Evolutionary conservation across 352 stramenopile species (phyloP), one percentile per base, ranked within the genome.

Genomic region (Globisporangium abappressorium): DNA sequence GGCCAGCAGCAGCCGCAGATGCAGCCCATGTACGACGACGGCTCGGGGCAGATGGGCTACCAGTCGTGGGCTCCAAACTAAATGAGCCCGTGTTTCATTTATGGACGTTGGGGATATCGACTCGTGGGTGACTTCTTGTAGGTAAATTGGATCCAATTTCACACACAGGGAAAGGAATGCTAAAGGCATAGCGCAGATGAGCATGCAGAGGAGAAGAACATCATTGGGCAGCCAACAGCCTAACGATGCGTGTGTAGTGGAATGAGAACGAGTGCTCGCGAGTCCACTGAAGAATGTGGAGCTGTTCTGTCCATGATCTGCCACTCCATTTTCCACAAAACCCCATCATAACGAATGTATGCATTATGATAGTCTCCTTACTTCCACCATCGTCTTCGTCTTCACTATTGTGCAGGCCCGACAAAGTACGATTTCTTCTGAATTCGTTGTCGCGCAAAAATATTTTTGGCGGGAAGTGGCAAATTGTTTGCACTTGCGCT

Each of bases 11-110:
- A 73, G 58, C 55, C 62, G 11, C 71, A 76, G 57, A 66, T 72
- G n/a, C 55, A 65, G 57, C 47, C 49, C 38, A 72, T 77, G 69
- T 66, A 70, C 24, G 65, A 72, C 26, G 69, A 77, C 61, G 56
- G 57, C 0, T 76, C 77, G 70, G 51, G 46, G 8, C 65, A 65
- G 11, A 70, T 70, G 65, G 47, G 59, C 30, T 65, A 66, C 38
- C 47, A 65, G 26, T 12, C 22, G 18, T 68, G 63, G 63, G 30
- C 53, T 5, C 63, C 63, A 22, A 68, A 68, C 26, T 68, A 67
- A 56, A 54, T 12, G 22, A 12, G 41, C 41, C 15, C 41, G 12
- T n/a, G 41, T n/a, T 49, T 49, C 41, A 49, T 49, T 49, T 49
- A 49, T 49, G 41, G 41, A 49, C 41, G 41, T 49, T 49, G 41